Conservation (phyloP, 768 basidiomycete species). For the Auricularia cornea region DNA sequence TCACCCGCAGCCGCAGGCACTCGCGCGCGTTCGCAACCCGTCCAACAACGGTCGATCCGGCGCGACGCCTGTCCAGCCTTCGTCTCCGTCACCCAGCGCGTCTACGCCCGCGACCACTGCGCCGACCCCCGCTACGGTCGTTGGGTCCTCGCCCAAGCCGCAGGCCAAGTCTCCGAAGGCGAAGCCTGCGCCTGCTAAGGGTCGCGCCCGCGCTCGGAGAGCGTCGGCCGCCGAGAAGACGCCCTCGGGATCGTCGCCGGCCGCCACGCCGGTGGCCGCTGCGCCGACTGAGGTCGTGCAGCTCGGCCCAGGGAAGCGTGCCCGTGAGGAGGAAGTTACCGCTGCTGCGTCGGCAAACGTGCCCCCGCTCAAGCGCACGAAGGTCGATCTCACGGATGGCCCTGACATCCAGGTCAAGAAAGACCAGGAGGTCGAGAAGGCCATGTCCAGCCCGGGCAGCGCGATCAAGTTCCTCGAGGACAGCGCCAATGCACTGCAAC, state of each 20-base stretch:
- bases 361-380: not conserved
- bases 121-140: slow-evolving; percentile 6
- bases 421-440: slow-evolving; percentile 31
- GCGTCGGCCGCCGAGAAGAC: slow-evolving; percentile 17
- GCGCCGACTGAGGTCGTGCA: slow-evolving; percentile 10
- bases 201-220: slow-evolving; percentile 20
- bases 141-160: slow-evolving; percentile 43
- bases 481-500: slow-evolving; percentile 23
- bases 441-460: slow-evolving; percentile 64
- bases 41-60: no score
- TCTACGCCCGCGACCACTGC: slow-evolving; percentile 5
- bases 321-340: slow-evolving; percentile 42
- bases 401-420: slow-evolving; percentile 39
- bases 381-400: slow-evolving; percentile 37
- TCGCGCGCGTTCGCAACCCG: not conserved
- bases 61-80: no score
- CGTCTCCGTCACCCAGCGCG: slow-evolving; percentile 13
- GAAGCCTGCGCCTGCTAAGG: slow-evolving; percentile 43
- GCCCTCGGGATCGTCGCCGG: slow-evolving; percentile 20
- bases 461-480: slow-evolving; percentile 52
- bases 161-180: slow-evolving; percentile 60
- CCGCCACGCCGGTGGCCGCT: slow-evolving; percentile 28
- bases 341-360: not conserved
- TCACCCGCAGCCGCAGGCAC: not conserved
- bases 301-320: slow-evolving; percentile 29